Conservation (phyloP, 768 basidiomycete genomes). For the Ephemerocybe angulata region DNA sequence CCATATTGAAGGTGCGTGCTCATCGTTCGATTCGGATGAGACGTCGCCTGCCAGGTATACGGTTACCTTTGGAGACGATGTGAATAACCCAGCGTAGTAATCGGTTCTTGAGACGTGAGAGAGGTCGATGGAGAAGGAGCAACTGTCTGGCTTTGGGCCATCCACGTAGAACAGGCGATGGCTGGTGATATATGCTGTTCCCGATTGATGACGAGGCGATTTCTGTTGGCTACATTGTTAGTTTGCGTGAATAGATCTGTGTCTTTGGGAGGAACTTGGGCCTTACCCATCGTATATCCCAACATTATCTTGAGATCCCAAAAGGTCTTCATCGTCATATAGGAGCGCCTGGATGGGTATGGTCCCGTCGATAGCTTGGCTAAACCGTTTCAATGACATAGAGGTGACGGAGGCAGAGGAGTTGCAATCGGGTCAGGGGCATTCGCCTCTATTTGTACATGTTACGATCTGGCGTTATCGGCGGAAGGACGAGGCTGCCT, state of each 20-base stretch:
- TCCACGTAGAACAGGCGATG: constrained; percentile 86
- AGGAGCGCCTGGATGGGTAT: constrained; percentile 75
- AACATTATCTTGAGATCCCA: constrained; percentile 70
- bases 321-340: constrained; percentile 75
- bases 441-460: too few species aligned
- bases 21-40: not conserved
- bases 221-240: constrained; percentile 68
- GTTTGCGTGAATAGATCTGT: constrained; percentile 12
- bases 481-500: too few species aligned
- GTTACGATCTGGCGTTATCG: too few species aligned
- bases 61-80: constrained; percentile 85
- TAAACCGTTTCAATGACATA: constrained; percentile 59
- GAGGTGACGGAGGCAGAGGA: too few species aligned
- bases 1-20: not conserved
- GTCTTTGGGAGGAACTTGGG: constrained; percentile 8
- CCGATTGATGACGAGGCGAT: constrained; percentile 71
- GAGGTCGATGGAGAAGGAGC: constrained; percentile 71
- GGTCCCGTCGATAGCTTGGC: constrained; percentile 62
- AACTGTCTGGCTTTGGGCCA: constrained; percentile 37
- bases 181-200: constrained; percentile 68
- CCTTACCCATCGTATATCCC: constrained; percentile 92
- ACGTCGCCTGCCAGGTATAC: constrained; percentile 12
- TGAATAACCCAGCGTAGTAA: constrained; percentile 86
- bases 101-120: constrained; percentile 70
- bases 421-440: too few species aligned